Evolutionary conservation across 306 rosid genomes (phyloP).

Genomic region (Pterocarpus santalinus): DNA sequence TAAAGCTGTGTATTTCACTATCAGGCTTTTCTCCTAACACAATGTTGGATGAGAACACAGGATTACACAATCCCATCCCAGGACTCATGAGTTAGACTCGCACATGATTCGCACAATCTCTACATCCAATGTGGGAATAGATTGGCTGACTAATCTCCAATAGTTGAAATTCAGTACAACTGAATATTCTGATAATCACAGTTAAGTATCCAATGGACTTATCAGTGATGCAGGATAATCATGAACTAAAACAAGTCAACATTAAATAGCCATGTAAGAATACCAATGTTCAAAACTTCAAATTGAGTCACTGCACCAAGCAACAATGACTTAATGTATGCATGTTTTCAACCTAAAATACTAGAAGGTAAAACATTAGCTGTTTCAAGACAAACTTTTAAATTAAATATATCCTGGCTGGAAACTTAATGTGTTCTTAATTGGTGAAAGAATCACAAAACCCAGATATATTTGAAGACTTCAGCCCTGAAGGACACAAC

Average conservation of each 20-base stretch:
- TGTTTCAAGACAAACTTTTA: slow-evolving; percentile 16
- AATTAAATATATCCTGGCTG: slow-evolving; percentile 13
- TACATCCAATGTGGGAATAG: slow-evolving; percentile 11
- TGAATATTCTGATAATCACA: neutral
- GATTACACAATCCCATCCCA: slow-evolving; percentile 7
- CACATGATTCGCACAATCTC: neutral
- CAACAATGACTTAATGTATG: slow-evolving; percentile 4
- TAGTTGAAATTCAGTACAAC: slow-evolving; percentile 31
- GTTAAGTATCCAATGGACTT: neutral
- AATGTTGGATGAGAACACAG: neutral
- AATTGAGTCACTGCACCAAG: neutral
- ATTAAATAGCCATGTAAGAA: neutral
- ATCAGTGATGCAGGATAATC: slow-evolving; percentile 4
- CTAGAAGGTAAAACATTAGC: neutral
- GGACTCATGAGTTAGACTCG: neutral
- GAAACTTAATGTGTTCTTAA: slow-evolving; percentile 30
- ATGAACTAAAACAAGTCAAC: slow-evolving; percentile 16
- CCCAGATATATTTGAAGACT: slow-evolving; percentile 20
- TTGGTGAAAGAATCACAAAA: slow-evolving; percentile 40
- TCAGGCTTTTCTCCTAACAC: slow-evolving; percentile 10
- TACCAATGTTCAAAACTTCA: slow-evolving; percentile 6
- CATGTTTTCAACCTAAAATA: neutral
- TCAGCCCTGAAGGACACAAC: slow-evolving; percentile 16
- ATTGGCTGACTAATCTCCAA: slow-evolving; percentile 29
- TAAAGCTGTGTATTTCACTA: neutral